These are phyloP conservation scores for Amniculicola lignicola DNA, from an alignment of 495 filamentous ascomycete species.

Conservation along the genomic window DNA sequence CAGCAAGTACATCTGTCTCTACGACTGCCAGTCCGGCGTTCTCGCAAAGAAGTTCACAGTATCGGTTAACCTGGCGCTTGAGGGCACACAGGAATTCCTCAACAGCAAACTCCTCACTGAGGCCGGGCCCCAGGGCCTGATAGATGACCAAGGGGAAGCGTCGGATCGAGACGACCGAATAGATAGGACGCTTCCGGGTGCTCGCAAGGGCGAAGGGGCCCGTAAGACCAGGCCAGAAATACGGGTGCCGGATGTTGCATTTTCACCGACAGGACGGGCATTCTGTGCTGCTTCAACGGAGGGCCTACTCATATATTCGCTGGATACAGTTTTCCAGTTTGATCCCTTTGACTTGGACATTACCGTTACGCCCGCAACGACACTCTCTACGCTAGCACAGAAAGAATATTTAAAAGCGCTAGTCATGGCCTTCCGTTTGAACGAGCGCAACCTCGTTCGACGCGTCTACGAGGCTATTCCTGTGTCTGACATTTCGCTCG, in stretches of 20 bases:
- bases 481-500: conserved; percentile 66
- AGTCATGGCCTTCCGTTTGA: conserved; percentile 94
- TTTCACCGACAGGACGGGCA: conserved; percentile 79
- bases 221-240: conserved; percentile 77
- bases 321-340: conserved; percentile 73
- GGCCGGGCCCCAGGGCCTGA: conserved; percentile 74
- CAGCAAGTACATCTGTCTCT: conserved; percentile 96
- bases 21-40: conserved; percentile 82
- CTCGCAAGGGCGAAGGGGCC: conserved; percentile 76
- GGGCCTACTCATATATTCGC: conserved; percentile 84
- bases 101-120: conserved; percentile 90
- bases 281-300: conserved; percentile 97
- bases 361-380: conserved; percentile 79
- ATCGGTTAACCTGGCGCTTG: conserved; percentile 86
- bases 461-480: conserved; percentile 84
- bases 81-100: conserved; percentile 93
- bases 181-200: conserved; percentile 81
- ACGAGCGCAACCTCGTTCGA: conserved; percentile 71
- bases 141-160: conserved; percentile 82
- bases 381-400: conserved; percentile 69
- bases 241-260: conserved; percentile 78
- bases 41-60: conserved; percentile 94
- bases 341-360: conserved; percentile 96
- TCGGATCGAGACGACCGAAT: conserved; percentile 84
- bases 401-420: conserved; percentile 85